Percentiles rank a stretch among this genome's conserved stretches.
phyloP scores from a whole-genome alignment of 768 basidiomycete species.

The Panaeolus cyanescens region DNA sequence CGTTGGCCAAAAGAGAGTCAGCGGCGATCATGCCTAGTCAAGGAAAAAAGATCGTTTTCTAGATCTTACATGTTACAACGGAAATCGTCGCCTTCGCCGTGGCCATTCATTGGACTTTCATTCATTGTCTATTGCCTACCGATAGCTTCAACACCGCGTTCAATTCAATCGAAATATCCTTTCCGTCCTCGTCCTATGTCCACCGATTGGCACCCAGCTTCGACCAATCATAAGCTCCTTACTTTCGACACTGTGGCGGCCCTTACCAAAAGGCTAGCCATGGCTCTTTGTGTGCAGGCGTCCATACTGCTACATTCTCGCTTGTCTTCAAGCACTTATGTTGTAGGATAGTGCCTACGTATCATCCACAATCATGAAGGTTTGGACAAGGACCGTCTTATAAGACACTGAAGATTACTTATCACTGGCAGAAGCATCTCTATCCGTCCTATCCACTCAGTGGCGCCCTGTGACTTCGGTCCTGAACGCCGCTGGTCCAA shows the following conservation, averaged over 20 bases:
- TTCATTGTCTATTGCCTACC: background rate
- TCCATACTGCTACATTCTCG: background rate
- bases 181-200: background rate
- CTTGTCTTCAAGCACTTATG: background rate
- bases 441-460: background rate
- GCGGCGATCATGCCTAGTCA: slow-evolving; percentile 70
- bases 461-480: background rate
- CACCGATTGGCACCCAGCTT: background rate
- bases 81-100: too few species aligned
- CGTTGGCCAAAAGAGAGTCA: slow-evolving; percentile 73
- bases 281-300: background rate
- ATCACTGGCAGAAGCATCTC: background rate
- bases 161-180: background rate
- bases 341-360: background rate
- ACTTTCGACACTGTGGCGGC: background rate
- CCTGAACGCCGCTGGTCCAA: background rate
- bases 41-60: slow-evolving; percentile 77
- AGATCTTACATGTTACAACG: too few species aligned
- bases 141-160: background rate
- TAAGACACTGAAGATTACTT: background rate
- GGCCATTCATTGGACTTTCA: background rate
- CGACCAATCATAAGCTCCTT: background rate
- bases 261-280: background rate
- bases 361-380: background rate
- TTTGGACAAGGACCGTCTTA: background rate